Percentiles rank a stretch among this genome's conserved stretches.
Conservation (phyloP, 2,329 filamentous ascomycete genomes). For the Dothistroma pini region DNA sequence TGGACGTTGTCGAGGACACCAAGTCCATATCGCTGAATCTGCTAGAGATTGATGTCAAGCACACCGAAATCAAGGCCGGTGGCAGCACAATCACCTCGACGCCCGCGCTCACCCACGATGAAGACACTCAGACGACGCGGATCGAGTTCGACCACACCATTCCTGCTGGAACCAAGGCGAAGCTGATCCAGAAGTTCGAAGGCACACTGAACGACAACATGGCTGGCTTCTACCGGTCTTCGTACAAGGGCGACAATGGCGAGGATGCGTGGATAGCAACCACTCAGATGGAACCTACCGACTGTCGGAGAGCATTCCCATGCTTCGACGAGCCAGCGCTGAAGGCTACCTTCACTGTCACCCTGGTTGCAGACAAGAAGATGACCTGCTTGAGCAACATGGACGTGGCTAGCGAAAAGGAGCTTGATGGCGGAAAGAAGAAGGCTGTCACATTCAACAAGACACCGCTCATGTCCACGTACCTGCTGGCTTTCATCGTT, state of each 20-base stretch:
- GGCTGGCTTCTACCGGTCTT: slow-evolving; percentile 96
- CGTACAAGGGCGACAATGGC: slow-evolving; percentile 80
- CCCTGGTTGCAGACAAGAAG: slow-evolving; percentile 83
- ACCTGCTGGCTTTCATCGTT: slow-evolving; percentile 89
- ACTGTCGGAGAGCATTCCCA: slow-evolving; percentile 87
- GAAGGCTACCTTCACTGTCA: slow-evolving; percentile 90
- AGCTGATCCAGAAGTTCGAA: slow-evolving; percentile 72
- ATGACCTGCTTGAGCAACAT: slow-evolving; percentile 95
- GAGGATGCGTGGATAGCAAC: slow-evolving; percentile 79
- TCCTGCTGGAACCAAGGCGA: slow-evolving; percentile 70
- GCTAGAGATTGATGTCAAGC: slow-evolving; percentile 78
- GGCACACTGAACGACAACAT: slow-evolving; percentile 88
- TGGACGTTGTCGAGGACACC: slow-evolving; percentile 81
- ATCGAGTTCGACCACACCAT: slow-evolving; percentile 73
- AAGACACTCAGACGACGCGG: slow-evolving; percentile 75
- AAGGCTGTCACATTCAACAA: slow-evolving; percentile 91
- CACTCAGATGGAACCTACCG: slow-evolving; percentile 94
- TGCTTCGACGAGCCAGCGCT: slow-evolving; percentile 95
- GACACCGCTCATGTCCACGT: slow-evolving; percentile 92
- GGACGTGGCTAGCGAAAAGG: slow-evolving; percentile 79
- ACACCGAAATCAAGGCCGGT: slow-evolving; percentile 62
- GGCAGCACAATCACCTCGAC: slow-evolving; percentile 58
- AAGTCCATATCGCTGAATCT: slow-evolving; percentile 84
- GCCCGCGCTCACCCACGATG: slow-evolving; percentile 68
- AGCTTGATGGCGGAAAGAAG: slow-evolving; percentile 64